Conservation (phyloP, 2,329 filamentous ascomycete species). For the Fusarium nanum region DNA sequence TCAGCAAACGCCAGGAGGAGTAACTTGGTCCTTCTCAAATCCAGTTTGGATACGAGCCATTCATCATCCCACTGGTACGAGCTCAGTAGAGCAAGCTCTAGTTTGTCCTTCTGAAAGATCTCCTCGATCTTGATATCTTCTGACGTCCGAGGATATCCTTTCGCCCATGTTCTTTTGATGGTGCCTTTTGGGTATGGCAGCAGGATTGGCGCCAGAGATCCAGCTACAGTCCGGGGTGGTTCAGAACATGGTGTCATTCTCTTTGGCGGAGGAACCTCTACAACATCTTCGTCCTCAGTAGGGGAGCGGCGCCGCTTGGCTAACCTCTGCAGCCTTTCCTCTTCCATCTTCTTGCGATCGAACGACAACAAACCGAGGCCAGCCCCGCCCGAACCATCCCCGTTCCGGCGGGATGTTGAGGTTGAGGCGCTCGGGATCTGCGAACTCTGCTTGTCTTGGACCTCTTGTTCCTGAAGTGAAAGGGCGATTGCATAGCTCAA, state of each 20-base stretch:
- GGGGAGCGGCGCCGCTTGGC: slow-evolving; percentile 62
- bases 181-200: slow-evolving; percentile 66
- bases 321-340: slow-evolving; percentile 79
- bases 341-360: slow-evolving; percentile 86
- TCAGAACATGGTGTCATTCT: slow-evolving; percentile 24
- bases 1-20: slow-evolving; percentile 68
- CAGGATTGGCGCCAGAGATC: slow-evolving; percentile 39
- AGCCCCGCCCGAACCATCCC: slow-evolving; percentile 31
- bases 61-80: slow-evolving; percentile 88
- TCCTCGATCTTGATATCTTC: slow-evolving; percentile 91
- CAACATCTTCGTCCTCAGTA: slow-evolving; percentile 45
- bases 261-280: slow-evolving; percentile 48
- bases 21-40: slow-evolving; percentile 70
- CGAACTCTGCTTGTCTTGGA: slow-evolving; percentile 31
- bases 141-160: slow-evolving; percentile 67
- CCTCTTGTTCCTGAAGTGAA: slow-evolving; percentile 57
- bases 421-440: slow-evolving; percentile 31
- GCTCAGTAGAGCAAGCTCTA: slow-evolving; percentile 84
- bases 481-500: slow-evolving; percentile 70
- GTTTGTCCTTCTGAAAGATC: slow-evolving; percentile 76
- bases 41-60: slow-evolving; percentile 81
- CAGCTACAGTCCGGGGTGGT: slow-evolving; percentile 16
- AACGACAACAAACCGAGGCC: slow-evolving; percentile 63
- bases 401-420: slow-evolving; percentile 32
- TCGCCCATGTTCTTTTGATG: slow-evolving; percentile 85